These are phyloP conservation scores for Tuber aestivum DNA, from an alignment of 495 filamentous ascomycete genomes.

Conservation along the genomic window DNA sequence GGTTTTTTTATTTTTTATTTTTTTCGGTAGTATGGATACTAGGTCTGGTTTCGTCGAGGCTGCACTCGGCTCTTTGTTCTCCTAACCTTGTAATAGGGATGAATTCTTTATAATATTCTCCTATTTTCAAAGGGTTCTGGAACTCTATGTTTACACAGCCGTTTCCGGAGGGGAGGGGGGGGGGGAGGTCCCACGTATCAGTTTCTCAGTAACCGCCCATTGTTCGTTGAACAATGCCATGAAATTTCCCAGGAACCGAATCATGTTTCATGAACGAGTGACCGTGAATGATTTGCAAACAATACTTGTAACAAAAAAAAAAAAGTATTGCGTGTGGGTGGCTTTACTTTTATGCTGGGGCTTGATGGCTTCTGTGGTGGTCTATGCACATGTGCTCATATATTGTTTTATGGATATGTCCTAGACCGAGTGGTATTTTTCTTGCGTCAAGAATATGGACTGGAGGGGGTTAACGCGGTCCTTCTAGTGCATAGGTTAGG, in stretches of 20 bases:
- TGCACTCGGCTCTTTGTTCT: neutral
- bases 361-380: neutral
- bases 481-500: neutral
- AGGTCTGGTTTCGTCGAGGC: neutral
- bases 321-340: neutral
- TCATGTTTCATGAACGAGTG: slow-evolving; percentile 5
- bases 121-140: too few relatives aligned
- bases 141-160: neutral
- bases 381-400: neutral
- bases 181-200: neutral
- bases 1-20: neutral
- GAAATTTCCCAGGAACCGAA: too few relatives aligned
- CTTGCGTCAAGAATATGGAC: neutral
- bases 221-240: too few relatives aligned
- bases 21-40: neutral
- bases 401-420: neutral
- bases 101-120: neutral
- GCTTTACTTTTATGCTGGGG: neutral
- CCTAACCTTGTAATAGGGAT: neutral
- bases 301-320: too few relatives aligned
- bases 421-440: neutral
- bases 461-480: neutral
- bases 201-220: neutral
- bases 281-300: neutral
- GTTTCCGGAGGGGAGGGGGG: neutral